Conservation (phyloP, 306 rosid genomes). For the Cicer pinnatifidum region DNA sequence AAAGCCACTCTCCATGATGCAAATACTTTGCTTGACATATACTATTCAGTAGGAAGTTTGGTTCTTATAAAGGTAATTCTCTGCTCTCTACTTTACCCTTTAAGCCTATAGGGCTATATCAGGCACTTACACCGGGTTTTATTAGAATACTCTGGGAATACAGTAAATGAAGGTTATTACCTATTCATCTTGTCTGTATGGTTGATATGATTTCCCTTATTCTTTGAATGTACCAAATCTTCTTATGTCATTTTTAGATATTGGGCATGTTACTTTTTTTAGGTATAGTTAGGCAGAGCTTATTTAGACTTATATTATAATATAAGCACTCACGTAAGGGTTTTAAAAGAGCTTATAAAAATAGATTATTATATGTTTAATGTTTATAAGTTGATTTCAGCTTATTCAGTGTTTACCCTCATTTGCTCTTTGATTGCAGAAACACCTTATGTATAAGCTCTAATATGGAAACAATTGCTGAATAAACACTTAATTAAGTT, state of each 20-base stretch:
- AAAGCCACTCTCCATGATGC: constrained; percentile 65
- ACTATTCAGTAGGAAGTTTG: constrained; percentile 78
- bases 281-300: constrained; percentile 1
- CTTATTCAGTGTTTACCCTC: background rate
- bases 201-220: background rate
- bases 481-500: background rate
- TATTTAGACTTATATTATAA: background rate
- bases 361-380: background rate
- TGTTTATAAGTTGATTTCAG: background rate
- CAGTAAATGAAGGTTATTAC: constrained; percentile 7
- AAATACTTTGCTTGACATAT: constrained; percentile 70
- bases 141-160: background rate
- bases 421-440: background rate
- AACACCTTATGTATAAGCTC: background rate
- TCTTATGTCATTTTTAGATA: constrained; percentile 27
- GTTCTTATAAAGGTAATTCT: constrained; percentile 73
- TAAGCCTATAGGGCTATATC: background rate
- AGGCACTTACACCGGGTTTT: background rate
- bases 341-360: background rate
- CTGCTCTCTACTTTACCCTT: constrained; percentile 5
- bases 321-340: background rate
- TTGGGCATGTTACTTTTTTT: constrained; percentile 6
- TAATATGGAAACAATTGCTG: background rate
- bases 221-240: constrained; percentile 18
- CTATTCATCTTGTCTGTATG: background rate